Percentiles rank a stretch among this genome's conserved stretches.
These are phyloP conservation scores for Claviceps capensis DNA, from an alignment of 2,329 filamentous ascomycete genomes.

Conservation along the genomic window DNA sequence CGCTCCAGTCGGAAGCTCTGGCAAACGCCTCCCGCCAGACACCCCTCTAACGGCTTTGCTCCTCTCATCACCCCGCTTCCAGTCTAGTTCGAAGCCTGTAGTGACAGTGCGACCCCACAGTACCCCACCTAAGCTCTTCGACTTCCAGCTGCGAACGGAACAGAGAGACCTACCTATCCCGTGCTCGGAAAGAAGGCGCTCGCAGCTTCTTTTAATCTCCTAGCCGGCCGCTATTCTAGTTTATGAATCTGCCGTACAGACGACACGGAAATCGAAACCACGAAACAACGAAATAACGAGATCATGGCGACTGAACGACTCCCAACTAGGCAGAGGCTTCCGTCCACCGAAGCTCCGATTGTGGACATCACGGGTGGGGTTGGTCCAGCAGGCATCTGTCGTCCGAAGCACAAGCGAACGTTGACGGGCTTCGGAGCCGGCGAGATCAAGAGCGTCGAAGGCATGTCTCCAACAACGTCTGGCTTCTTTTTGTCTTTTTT, in stretches of 20 bases:
- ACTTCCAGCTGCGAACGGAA: neutral
- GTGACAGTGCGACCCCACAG: neutral
- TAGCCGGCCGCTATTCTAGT: too few species aligned
- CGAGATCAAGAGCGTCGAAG: slow-evolving; percentile 91
- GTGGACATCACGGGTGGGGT: slow-evolving; percentile 76
- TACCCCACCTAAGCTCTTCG: neutral
- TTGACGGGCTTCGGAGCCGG: slow-evolving; percentile 80
- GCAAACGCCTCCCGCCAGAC: neutral
- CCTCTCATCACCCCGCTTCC: neutral
- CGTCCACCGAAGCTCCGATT: slow-evolving; percentile 70
- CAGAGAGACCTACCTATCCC: neutral
- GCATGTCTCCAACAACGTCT: slow-evolving; percentile 20
- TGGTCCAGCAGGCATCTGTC: slow-evolving; percentile 67
- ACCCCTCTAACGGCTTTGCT: neutral
- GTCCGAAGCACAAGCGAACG: slow-evolving; percentile 96
- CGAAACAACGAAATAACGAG: neutral
- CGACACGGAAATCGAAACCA: neutral
- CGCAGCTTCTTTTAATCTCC: neutral
- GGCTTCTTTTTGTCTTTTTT: too few species aligned
- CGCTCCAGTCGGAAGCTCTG: neutral
- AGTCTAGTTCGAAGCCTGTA: neutral
- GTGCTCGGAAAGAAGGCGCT: neutral
- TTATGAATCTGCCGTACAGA: too few species aligned
- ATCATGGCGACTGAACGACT: slow-evolving; percentile 25
- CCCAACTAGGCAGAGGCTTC: slow-evolving; percentile 59